A percentile compares a stretch with the other conserved stretches of the same genome.
phyloP scores from a whole-genome alignment of 306 rosid species.

The Trifolium subterraneum region DNA sequence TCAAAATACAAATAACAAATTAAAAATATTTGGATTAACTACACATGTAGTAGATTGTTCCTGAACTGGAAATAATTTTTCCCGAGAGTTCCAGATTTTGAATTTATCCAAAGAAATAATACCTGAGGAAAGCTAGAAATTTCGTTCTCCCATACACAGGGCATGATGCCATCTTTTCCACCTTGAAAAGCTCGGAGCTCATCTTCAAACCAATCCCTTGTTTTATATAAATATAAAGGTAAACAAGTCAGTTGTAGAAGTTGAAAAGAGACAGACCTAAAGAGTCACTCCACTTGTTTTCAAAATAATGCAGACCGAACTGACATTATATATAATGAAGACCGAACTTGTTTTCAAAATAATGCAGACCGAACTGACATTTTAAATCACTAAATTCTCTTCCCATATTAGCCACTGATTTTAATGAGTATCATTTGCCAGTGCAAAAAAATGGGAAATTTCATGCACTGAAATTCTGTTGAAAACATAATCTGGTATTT shows the following conservation, averaged over 20 bases:
- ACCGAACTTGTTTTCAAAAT: conserved; percentile 31
- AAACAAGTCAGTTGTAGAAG: conserved; percentile 34
- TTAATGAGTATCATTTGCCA: background rate
- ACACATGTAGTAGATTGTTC: conserved; percentile 18
- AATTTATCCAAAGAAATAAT: conserved; percentile 30
- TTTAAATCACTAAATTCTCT: background rate
- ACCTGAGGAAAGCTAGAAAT: conserved; percentile 95
- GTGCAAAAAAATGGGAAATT: conserved; percentile 8
- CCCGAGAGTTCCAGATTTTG: conserved; percentile 1
- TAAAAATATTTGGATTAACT: conserved; percentile 5
- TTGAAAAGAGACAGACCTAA: conserved; percentile 19
- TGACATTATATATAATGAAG: conserved; percentile 37
- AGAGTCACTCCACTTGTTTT: conserved; percentile 12
- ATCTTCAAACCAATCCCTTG: conserved; percentile 98
- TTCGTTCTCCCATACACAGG: conserved; percentile 89
- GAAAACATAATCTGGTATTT: too few species aligned
- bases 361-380: conserved; percentile 4
- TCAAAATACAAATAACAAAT: background rate
- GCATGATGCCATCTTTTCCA: conserved; percentile 89
- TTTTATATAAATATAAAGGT: conserved; percentile 31
- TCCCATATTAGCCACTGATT: conserved; percentile 17
- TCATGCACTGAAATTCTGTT: background rate
- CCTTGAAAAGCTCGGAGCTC: conserved; percentile 99
- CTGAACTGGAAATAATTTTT: background rate
- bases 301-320: conserved; percentile 6